Conservation (phyloP, 441 rosid species). For the Aleurites moluccanus region DNA sequence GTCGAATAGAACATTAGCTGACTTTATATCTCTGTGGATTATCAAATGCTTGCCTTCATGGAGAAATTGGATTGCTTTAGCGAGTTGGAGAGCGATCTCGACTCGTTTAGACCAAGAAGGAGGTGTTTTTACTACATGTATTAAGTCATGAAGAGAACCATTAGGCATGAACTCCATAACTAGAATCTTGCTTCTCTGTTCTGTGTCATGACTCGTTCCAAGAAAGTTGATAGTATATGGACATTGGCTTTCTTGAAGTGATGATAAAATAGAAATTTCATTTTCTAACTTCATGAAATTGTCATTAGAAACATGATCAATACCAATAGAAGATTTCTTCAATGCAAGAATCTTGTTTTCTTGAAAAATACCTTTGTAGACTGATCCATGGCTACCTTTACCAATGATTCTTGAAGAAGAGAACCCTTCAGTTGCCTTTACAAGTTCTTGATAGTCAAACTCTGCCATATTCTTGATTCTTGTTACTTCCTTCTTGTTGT, state of each 20-base stretch:
- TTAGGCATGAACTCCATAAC: conserved; percentile 72
- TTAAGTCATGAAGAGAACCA: conserved; percentile 53
- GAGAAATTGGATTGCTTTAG: conserved; percentile 54
- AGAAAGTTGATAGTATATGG: conserved; percentile 45
- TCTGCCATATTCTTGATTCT: conserved; percentile 27
- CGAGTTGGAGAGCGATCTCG: conserved; percentile 52
- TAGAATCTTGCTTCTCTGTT: conserved; percentile 29
- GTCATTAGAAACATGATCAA: conserved; percentile 29
- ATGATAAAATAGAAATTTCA: conserved; percentile 54
- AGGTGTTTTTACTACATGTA: conserved; percentile 39
- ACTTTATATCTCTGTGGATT: conserved; percentile 73
- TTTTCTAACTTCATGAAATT: conserved; percentile 50
- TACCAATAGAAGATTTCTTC: conserved; percentile 42
- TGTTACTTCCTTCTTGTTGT: background rate
- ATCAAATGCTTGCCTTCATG: conserved; percentile 42
- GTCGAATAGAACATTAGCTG: conserved; percentile 65
- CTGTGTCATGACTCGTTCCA: conserved; percentile 30
- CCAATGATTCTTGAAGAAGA: conserved; percentile 58
- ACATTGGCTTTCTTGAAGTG: conserved; percentile 31
- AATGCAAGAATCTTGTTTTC: conserved; percentile 44
- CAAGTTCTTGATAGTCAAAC: conserved; percentile 55
- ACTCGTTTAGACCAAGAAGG: conserved; percentile 57
- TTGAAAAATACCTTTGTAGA: conserved; percentile 38
- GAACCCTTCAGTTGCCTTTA: conserved; percentile 52
- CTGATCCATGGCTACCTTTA: conserved; percentile 76